Conservation (phyloP, 129 eudicot species). For the Lactuca sativa region DNA sequence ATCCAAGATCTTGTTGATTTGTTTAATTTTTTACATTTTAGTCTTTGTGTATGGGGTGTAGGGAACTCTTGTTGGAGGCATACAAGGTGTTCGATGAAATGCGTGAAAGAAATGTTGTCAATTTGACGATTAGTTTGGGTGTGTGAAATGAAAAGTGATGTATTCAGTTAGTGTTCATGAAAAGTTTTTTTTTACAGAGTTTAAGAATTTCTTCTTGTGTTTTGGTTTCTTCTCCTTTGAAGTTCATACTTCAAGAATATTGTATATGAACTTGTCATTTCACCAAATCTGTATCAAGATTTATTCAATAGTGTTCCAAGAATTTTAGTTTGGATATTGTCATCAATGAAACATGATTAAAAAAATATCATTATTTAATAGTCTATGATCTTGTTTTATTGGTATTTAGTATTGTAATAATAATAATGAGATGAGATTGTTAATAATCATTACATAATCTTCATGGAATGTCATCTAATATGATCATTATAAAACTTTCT, state of each 20-base stretch:
- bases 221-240: constrained; percentile 4
- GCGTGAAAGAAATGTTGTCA: constrained; percentile 27
- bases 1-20: constrained; percentile 13
- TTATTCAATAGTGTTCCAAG: background rate
- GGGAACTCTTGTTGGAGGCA: constrained; percentile 9
- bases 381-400: background rate
- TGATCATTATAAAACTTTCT: background rate
- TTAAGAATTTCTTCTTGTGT: background rate
- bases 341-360: background rate
- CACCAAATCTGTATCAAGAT: constrained; percentile 1
- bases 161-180: constrained; percentile 10
- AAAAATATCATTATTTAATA: no score
- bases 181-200: constrained; percentile 1
- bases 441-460: background rate
- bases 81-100: constrained; percentile 33
- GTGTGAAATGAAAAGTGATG: constrained; percentile 11
- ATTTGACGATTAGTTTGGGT: constrained; percentile 10
- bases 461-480: background rate
- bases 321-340: background rate
- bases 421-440: no score
- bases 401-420: background rate
- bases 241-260: constrained; percentile 8
- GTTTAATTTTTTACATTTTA: background rate
- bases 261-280: constrained; percentile 1
- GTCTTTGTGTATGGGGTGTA: constrained; percentile 16